A percentile compares a stretch with the other conserved stretches of the same genome.
These are phyloP conservation scores for Citrus trifoliata DNA, from an alignment of 345 rosid genomes.

Conservation along the genomic window DNA sequence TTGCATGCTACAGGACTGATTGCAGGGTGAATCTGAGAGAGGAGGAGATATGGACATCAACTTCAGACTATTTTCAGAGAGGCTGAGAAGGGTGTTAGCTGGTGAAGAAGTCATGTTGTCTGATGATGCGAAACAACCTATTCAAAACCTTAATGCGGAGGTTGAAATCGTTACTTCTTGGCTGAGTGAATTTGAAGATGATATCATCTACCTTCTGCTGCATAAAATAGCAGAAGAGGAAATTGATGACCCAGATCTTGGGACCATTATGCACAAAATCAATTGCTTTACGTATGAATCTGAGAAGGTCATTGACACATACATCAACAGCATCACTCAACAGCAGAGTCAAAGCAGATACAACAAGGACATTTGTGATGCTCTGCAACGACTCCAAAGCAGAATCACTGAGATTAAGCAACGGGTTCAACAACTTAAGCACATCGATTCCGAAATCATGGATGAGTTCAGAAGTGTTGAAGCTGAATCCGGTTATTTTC, in stretches of 20 bases:
- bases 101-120: neutral
- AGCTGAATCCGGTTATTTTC: neutral
- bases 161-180: neutral
- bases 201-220: accelerated
- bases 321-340: neutral
- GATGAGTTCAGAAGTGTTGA: neutral
- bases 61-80: neutral
- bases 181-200: neutral
- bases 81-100: neutral
- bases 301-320: neutral
- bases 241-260: neutral
- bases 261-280: neutral
- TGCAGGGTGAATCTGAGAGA: too few species aligned
- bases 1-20: too few species aligned
- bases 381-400: neutral
- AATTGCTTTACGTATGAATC: neutral
- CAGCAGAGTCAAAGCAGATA: neutral
- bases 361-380: neutral
- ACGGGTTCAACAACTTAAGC: neutral
- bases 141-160: neutral
- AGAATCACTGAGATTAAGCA: neutral
- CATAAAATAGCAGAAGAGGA: too few species aligned
- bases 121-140: neutral
- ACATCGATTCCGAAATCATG: accelerated
- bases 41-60: neutral